Conservation (phyloP, 345 rosid species). For the Clausena lansium region DNA sequence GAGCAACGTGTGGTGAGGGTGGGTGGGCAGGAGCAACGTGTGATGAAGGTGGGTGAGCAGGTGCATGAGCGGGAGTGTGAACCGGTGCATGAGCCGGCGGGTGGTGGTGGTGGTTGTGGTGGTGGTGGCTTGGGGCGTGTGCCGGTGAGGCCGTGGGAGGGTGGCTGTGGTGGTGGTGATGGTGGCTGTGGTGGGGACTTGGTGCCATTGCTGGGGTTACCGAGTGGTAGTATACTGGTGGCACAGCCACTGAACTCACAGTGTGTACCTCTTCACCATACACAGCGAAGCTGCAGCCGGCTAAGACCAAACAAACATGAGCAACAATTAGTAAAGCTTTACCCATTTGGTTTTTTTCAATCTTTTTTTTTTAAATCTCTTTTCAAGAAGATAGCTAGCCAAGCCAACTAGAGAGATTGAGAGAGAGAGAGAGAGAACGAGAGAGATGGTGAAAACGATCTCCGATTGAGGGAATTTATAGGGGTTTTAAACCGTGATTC, state of each 20-base stretch:
- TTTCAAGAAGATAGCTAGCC: too few relatives aligned
- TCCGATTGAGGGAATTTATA: constrained; percentile 26
- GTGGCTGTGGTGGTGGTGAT: constrained; percentile 26
- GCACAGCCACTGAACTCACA: constrained; percentile 9
- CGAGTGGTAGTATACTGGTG: constrained; percentile 24
- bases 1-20: constrained; percentile 30
- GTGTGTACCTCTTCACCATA: constrained; percentile 22
- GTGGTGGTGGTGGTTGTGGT: not conserved
- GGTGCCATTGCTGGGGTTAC: constrained; percentile 31
- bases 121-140: constrained; percentile 25
- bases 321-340: constrained; percentile 27
- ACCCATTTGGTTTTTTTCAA: constrained; percentile 24
- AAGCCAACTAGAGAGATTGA: not conserved
- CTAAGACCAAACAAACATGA: constrained; percentile 28
- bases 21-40: constrained; percentile 29
- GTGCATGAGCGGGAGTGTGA: constrained; percentile 4
- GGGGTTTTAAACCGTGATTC: constrained; percentile 27
- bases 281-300: constrained; percentile 38
- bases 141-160: constrained; percentile 28
- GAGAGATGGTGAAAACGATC: too few relatives aligned
- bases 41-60: constrained; percentile 25
- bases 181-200: constrained; percentile 37
- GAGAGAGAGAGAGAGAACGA: not conserved
- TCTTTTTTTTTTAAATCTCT: too few relatives aligned
- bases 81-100: constrained; percentile 19